A percentile compares a stretch with the other conserved stretches of the same genome.
These are phyloP conservation scores for Colletotrichum scovillei DNA, from an alignment of 2,329 filamentous ascomycete species.

Conservation along the genomic window DNA sequence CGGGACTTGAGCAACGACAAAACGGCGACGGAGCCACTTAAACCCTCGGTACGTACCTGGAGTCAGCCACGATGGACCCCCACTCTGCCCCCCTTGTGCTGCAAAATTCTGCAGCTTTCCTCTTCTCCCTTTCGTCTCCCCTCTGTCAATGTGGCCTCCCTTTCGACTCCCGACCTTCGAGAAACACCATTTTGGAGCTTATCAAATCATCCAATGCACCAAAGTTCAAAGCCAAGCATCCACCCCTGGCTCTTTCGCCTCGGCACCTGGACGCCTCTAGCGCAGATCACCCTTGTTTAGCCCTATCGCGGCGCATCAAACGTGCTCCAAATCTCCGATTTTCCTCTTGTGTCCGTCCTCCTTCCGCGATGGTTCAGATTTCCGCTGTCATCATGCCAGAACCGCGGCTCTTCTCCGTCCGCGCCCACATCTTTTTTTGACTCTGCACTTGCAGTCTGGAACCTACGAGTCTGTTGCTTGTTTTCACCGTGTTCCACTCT, in stretches of 20 bases:
- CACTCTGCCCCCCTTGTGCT: background rate
- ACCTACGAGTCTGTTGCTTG: background rate
- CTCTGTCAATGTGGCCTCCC: background rate
- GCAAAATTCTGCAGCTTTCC: background rate
- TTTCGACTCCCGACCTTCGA: background rate
- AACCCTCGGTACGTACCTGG: background rate
- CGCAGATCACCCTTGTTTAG: conserved; percentile 21
- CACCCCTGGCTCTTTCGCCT: background rate
- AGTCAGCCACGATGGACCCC: background rate
- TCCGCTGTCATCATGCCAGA: background rate
- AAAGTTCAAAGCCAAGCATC: background rate
- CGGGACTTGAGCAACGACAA: conserved; percentile 6
- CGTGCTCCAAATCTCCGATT: conserved; percentile 13
- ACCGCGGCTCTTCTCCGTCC: conserved; percentile 27
- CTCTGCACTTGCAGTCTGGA: background rate
- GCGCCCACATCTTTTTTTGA: background rate
- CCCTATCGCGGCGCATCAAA: conserved; percentile 6
- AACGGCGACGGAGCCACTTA: background rate
- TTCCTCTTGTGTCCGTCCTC: background rate
- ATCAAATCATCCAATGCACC: background rate
- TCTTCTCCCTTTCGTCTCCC: background rate
- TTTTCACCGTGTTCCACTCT: too few species aligned
- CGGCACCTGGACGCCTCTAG: conserved; percentile 23
- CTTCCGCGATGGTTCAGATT: background rate
- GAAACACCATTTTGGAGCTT: background rate